These are phyloP conservation scores for Taxillus chinensis DNA, from an alignment of 164 flowering plant genomes.

Conservation along the genomic window DNA sequence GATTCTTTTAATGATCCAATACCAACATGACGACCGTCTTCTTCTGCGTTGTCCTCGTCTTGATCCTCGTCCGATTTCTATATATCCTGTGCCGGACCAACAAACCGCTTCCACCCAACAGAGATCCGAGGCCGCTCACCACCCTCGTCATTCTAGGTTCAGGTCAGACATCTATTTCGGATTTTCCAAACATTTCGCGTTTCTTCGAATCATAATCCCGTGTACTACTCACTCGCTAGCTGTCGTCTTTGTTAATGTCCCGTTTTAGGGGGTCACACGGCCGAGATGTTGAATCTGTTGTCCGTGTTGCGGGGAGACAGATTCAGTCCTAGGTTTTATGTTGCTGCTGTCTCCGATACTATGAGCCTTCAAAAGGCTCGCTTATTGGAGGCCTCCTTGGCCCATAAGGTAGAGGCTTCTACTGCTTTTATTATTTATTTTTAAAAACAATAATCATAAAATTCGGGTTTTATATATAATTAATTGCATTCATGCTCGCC, in stretches of 20 bases:
- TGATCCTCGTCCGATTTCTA: slow-evolving; percentile 28
- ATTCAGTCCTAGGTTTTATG: slow-evolving; percentile 59
- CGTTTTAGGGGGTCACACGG: slow-evolving; percentile 84
- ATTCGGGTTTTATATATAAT: too few species aligned
- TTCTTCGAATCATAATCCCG: background rate
- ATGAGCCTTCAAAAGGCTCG: slow-evolving; percentile 93
- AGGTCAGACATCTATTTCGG: slow-evolving; percentile 25
- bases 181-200: background rate
- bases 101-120: slow-evolving; percentile 22
- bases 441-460: too few species aligned
- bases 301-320: slow-evolving; percentile 49
- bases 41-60: slow-evolving; percentile 6
- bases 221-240: background rate
- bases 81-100: slow-evolving; percentile 39
- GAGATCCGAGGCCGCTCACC: slow-evolving; percentile 22
- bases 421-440: background rate
- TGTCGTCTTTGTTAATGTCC: slow-evolving; percentile 5
- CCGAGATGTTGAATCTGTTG: slow-evolving; percentile 90
- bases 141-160: slow-evolving; percentile 81
- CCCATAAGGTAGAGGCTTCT: slow-evolving; percentile 27
- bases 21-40: slow-evolving; percentile 9
- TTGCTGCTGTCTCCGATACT: slow-evolving; percentile 85
- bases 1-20: background rate
- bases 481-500: too few species aligned
- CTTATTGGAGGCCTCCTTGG: slow-evolving; percentile 43